These are phyloP conservation scores for Austroboletus novae-zelandiae DNA, from an alignment of 1,284 basidiomycete genomes.

Conservation along the genomic window DNA sequence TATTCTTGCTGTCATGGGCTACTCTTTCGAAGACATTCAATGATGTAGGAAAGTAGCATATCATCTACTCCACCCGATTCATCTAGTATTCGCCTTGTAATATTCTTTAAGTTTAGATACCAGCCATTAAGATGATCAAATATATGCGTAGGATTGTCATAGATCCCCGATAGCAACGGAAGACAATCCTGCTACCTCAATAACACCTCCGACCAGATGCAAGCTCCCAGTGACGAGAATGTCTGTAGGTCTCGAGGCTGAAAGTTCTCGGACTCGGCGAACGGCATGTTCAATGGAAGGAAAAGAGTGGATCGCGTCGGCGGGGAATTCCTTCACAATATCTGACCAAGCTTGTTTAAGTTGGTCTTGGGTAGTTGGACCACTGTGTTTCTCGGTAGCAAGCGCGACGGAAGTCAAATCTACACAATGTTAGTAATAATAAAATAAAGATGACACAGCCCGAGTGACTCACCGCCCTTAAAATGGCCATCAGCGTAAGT, in stretches of 20 bases:
- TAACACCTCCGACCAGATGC: slow-evolving; percentile 92
- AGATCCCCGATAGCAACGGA: slow-evolving; percentile 50
- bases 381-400: slow-evolving; percentile 55
- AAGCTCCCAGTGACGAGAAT: slow-evolving; percentile 91
- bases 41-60: too few relatives aligned
- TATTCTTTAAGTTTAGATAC: slow-evolving; percentile 13
- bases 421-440: slow-evolving; percentile 29
- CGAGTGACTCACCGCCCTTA: slow-evolving; percentile 74
- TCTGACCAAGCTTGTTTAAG: slow-evolving; percentile 74
- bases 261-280: slow-evolving; percentile 50
- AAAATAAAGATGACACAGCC: background rate
- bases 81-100: background rate
- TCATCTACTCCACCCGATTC: background rate
- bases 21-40: background rate
- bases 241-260: slow-evolving; percentile 39
- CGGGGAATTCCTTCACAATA: slow-evolving; percentile 60
- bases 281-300: slow-evolving; percentile 91
- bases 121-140: slow-evolving; percentile 3
- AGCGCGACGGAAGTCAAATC: slow-evolving; percentile 75
- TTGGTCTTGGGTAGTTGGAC: slow-evolving; percentile 74
- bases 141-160: background rate
- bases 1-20: background rate
- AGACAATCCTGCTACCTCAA: slow-evolving; percentile 83
- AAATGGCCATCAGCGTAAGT: slow-evolving; percentile 88
- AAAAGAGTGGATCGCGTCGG: slow-evolving; percentile 69